A percentile compares a stretch with the other conserved stretches of the same genome.
These are phyloP conservation scores for Solanum sitiens DNA, from an alignment of 257 asterid genomes.

Conservation along the genomic window DNA sequence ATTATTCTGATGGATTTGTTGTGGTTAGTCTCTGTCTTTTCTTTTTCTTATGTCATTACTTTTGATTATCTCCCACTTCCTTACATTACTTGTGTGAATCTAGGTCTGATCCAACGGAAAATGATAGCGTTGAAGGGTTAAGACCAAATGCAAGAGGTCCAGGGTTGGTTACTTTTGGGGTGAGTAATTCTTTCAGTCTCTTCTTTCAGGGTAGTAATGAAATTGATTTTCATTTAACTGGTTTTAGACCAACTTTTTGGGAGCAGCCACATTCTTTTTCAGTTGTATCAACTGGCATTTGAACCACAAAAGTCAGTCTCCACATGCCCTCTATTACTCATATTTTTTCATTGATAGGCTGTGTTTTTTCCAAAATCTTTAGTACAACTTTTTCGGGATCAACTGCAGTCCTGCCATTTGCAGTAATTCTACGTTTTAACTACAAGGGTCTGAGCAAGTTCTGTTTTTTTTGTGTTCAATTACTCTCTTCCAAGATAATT, in stretches of 20 bases:
- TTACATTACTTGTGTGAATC: constrained; percentile 9
- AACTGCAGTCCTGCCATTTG: neutral
- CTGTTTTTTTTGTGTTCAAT: neutral
- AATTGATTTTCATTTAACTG: neutral
- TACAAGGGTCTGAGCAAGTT: neutral
- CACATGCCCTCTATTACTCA: neutral
- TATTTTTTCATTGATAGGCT: neutral
- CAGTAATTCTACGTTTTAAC: neutral
- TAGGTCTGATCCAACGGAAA: constrained; percentile 99
- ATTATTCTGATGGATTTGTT: constrained; percentile 94
- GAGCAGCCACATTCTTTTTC: neutral
- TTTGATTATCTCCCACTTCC: neutral
- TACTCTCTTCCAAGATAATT: neutral
- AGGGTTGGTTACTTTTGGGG: constrained; percentile 99
- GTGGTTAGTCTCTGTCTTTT: constrained; percentile 42
- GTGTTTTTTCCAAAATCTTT: neutral
- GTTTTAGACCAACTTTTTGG: neutral
- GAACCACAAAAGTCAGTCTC: neutral
- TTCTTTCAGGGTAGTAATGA: neutral
- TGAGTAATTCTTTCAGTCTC: constrained; percentile 18
- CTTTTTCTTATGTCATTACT: neutral
- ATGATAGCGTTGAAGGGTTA: constrained; percentile 97
- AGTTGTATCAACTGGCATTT: neutral
- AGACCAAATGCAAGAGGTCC: constrained; percentile 99
- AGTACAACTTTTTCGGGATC: neutral